phyloP scores from a whole-genome alignment of 441 rosid genomes.

The Erysimum cheiri region DNA sequence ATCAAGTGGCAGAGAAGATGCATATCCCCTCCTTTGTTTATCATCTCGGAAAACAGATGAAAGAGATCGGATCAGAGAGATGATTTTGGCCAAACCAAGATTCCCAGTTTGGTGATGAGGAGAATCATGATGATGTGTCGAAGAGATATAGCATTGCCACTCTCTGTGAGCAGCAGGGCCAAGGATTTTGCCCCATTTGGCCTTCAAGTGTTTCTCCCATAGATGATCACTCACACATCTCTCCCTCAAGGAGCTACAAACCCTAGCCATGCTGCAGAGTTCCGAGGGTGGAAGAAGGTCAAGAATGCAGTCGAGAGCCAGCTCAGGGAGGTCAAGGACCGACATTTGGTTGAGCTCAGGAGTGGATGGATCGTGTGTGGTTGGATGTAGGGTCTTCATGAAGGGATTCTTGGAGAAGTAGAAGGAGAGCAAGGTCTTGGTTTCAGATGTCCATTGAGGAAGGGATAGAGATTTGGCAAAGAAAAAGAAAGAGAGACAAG shows the following conservation, averaged over 20 bases:
- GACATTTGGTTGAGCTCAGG: conserved; percentile 54
- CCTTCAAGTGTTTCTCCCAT: conserved; percentile 80
- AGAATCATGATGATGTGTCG: conserved; percentile 43
- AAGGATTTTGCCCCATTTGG: conserved; percentile 81
- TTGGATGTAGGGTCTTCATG: conserved; percentile 22
- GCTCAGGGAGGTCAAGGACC: conserved; percentile 85
- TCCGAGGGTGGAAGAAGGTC: conserved; percentile 81
- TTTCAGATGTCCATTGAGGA: conserved; percentile 72
- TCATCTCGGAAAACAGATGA: conserved; percentile 50
- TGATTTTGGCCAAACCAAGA: conserved; percentile 53
- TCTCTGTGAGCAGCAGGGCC: conserved; percentile 77
- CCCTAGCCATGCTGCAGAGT: conserved; percentile 77
- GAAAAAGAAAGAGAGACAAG: conserved; percentile 76
- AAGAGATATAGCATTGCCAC: conserved; percentile 70
- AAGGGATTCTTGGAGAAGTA: conserved; percentile 58
- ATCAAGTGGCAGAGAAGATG: conserved; percentile 56
- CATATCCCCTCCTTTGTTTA: conserved; percentile 41
- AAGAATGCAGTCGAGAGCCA: conserved; percentile 78
- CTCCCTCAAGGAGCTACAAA: conserved; percentile 72
- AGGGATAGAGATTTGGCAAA: conserved; percentile 67
- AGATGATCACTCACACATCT: conserved; percentile 79
- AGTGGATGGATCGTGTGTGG: conserved; percentile 41
- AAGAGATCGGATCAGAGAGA: conserved; percentile 56
- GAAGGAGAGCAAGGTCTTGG: conserved; percentile 61
- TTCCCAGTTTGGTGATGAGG: conserved; percentile 46